Evolutionary conservation across 805 yeast genomes (phyloP).

Genomic region (Metschnikowia colocasiae): DNA sequence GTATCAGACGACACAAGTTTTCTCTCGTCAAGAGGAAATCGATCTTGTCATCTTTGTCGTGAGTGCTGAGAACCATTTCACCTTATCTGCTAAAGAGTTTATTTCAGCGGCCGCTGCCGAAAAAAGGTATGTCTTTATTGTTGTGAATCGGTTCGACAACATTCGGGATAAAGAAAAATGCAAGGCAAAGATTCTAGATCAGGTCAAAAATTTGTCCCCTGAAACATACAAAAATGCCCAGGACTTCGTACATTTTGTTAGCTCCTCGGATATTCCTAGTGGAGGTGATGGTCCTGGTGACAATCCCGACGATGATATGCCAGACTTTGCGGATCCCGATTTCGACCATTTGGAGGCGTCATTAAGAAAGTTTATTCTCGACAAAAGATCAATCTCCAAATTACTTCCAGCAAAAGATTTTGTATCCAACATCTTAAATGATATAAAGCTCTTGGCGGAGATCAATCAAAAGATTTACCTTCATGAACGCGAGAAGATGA

Average conservation of each 20-base stretch:
- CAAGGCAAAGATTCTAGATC: conserved; percentile 70
- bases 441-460: conserved; percentile 56
- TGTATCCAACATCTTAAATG: conserved; percentile 62
- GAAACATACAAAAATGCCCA: conserved; percentile 82
- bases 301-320: conserved; percentile 23
- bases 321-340: conserved; percentile 49
- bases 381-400: conserved; percentile 85
- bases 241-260: conserved; percentile 93
- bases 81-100: conserved; percentile 90
- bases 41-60: conserved; percentile 95
- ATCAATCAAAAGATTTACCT: conserved; percentile 57
- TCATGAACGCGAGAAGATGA: conserved; percentile 46
- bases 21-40: conserved; percentile 94
- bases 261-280: conserved; percentile 51
- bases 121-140: conserved; percentile 87
- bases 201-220: conserved; percentile 81
- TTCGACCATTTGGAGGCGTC: conserved; percentile 85
- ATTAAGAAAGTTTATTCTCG: conserved; percentile 78
- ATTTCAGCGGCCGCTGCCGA: conserved; percentile 87
- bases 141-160: conserved; percentile 87
- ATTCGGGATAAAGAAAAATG: conserved; percentile 81
- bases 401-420: conserved; percentile 92
- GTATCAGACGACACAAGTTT: conserved; percentile 89
- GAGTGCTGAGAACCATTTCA: conserved; percentile 92
- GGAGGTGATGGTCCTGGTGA: conserved; percentile 32